Evolutionary conservation across 139 green algal species (phyloP).

Genomic region (Volvox reticuliferus): DNA sequence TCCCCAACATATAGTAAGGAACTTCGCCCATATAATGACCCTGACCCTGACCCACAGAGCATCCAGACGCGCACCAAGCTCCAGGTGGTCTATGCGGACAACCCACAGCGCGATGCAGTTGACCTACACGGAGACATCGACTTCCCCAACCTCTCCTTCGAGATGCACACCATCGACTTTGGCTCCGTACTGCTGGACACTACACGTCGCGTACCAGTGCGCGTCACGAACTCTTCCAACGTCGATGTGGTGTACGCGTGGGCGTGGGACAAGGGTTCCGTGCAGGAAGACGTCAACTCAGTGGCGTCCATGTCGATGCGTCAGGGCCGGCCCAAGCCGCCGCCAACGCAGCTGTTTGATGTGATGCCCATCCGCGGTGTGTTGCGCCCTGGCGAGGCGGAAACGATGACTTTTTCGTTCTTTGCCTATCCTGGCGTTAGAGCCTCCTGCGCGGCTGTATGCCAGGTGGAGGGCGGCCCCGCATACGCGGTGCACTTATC

Average conservation of each 20-base stretch:
- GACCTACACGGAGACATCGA: slow-evolving; percentile 76
- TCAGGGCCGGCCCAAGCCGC: slow-evolving; percentile 47
- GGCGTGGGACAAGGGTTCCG: slow-evolving; percentile 65
- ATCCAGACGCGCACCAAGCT: slow-evolving; percentile 61
- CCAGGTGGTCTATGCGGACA: slow-evolving; percentile 77
- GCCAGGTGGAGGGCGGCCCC: slow-evolving; percentile 81
- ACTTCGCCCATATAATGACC: too few species aligned
- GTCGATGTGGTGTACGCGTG: slow-evolving; percentile 73
- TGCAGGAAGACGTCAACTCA: slow-evolving; percentile 58
- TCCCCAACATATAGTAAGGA: too few species aligned
- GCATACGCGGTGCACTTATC: slow-evolving; percentile 66
- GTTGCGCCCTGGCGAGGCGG: slow-evolving; percentile 71
- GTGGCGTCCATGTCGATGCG: slow-evolving; percentile 56
- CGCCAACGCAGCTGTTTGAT: slow-evolving; percentile 79
- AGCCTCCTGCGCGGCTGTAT: slow-evolving; percentile 66
- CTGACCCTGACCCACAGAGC: slow-evolving; percentile 40
- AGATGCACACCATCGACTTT: slow-evolving; percentile 74
- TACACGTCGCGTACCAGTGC: slow-evolving; percentile 60
- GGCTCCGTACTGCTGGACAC: slow-evolving; percentile 84
- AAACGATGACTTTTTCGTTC: slow-evolving; percentile 76
- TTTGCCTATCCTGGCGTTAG: slow-evolving; percentile 74
- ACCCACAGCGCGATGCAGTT: slow-evolving; percentile 77
- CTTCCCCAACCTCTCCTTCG: slow-evolving; percentile 79
- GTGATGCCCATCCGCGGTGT: slow-evolving; percentile 80
- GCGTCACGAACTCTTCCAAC: slow-evolving; percentile 73